A percentile compares a stretch with the other conserved stretches of the same genome.
Conservation (phyloP, 306 rosid genomes). For the Trifolium pratense region DNA sequence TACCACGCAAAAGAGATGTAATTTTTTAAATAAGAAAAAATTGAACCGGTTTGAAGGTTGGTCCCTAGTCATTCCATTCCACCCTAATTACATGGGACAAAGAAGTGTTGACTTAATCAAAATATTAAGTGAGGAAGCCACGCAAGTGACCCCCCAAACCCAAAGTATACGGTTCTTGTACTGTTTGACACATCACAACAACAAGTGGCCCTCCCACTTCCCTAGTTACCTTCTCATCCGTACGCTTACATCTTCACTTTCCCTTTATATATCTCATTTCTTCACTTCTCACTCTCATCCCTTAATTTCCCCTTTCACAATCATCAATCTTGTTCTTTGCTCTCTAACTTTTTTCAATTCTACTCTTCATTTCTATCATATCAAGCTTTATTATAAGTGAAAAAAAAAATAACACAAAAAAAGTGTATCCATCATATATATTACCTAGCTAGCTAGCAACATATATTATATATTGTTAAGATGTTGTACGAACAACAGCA, state of each 20-base stretch:
- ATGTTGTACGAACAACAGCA: slow-evolving; percentile 65
- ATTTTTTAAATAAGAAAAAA: no score
- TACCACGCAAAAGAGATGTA: no score
- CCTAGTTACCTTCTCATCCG: not conserved
- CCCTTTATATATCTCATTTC: not conserved
- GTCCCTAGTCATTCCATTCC: no score
- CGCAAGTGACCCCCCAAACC: not conserved
- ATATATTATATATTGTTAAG: slow-evolving; percentile 7
- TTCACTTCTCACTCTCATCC: not conserved
- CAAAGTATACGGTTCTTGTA: slow-evolving; percentile 17
- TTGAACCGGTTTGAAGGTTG: no score
- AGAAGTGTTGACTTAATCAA: slow-evolving; percentile 19
- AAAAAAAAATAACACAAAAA: no score
- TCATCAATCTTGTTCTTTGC: not conserved
- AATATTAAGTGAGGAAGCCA: slow-evolving; percentile 1
- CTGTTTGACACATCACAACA: not conserved
- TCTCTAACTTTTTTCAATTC: no score
- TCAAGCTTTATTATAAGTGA: not conserved
- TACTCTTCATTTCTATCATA: no score
- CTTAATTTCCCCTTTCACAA: not conserved
- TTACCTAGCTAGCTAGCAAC: not conserved
- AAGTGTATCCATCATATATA: no score
- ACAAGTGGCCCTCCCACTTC: not conserved
- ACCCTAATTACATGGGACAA: no score
- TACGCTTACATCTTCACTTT: slow-evolving; percentile 3